Evolutionary conservation across 2,329 filamentous ascomycete species (phyloP), one percentile per base, ranked within the genome.

Genomic region (Dactylellina haptotyla): DNA sequence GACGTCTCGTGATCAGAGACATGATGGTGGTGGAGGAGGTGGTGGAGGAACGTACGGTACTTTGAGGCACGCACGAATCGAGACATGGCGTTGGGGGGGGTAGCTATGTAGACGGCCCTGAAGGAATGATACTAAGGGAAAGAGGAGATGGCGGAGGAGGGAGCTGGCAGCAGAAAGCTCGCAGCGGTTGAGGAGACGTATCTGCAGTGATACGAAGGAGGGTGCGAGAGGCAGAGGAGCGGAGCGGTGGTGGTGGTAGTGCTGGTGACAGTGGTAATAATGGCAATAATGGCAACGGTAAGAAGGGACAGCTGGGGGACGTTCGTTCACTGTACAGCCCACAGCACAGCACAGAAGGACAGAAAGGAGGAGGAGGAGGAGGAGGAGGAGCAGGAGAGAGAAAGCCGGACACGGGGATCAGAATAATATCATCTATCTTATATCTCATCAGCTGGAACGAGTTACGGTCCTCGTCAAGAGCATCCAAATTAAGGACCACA

Each of bases 41-140:
- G 46, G 16, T 57, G 28, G 45, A n/a, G 30, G 34, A 50, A 84
- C 86, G 80, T 84, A 89, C 87, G 87, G 83, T 88, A 89, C 80
- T 89, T 89, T 81, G 87, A 89, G 82, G 87, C 85, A 82, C 87
- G 85, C 81, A 89, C 87, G 80, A 89, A 89, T 80, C 87, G 86
- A 28, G 46, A 20, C 69, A 73, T 73, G 51, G 46, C 57, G 54
- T 57, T 25, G 50, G 56, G 54, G 26, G 43, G 26, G 34, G 25
- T n/a, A n/a, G 4, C 12, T 62, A 5, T 16, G 25, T n/a, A n/a
- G n/a, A n/a, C n/a, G 16, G 41, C 50, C 20, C 37, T 50, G 43
- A 32, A 66, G 56, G 23, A 56, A 62, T 73, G 58, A 26, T 54
- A 51, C 5, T n/a, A 61, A 32, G 34, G 41, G 20, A 65, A 54